Base-by-base conservation (phyloP, 306 rosid species). In the Casuarina cunninghamiana region DNA sequence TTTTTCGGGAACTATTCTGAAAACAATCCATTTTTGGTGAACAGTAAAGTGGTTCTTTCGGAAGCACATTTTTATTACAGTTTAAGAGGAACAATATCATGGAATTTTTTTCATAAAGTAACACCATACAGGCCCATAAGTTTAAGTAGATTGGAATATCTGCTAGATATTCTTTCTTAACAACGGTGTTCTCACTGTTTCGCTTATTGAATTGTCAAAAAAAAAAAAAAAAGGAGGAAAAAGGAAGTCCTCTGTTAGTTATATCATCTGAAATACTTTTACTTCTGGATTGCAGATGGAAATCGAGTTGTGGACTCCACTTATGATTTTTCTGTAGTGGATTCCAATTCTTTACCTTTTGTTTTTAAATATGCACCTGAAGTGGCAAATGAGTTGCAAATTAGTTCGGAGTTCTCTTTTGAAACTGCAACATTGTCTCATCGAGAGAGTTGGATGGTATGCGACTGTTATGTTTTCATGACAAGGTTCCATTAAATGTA, bases 331-430 rank as follows among this genome's bases (percentile, higher is more conserved):
- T 83, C 98, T 77, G 98, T 96, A 32, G 87, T 88, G 81, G 99
- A 96, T 88, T 93, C 99, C 87, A 96, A 96, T 87, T 93, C 97
- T 12, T 86, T 96, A 74, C 87, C 8, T 77, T 96, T 96, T 85
- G 81, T 96, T 78, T 91, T 91, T 86, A 90, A 91, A 75, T 73
- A 96, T 75, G 93, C 91, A 60, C 98, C 99, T 53, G 89, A 91
- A 60, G 93, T 90, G 84, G 97, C 97, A 77, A 88, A 86, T 73
- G 90, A 87, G 74, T 88, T 96, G 86, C 86, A 90, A 51, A 70
- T 88, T 75, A 71, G 86, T 77, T 78, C 93, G 5, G 91, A 90
- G 61, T 83, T 91, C 26, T 88, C 97, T 19, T 83, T 91, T 74
- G 87, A 90, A 80, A 83, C 86, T 61, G 94, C 94, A 69, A 71